phyloP scores from a whole-genome alignment of 495 filamentous ascomycete genomes.

The Aspergillus cavernicola region DNA sequence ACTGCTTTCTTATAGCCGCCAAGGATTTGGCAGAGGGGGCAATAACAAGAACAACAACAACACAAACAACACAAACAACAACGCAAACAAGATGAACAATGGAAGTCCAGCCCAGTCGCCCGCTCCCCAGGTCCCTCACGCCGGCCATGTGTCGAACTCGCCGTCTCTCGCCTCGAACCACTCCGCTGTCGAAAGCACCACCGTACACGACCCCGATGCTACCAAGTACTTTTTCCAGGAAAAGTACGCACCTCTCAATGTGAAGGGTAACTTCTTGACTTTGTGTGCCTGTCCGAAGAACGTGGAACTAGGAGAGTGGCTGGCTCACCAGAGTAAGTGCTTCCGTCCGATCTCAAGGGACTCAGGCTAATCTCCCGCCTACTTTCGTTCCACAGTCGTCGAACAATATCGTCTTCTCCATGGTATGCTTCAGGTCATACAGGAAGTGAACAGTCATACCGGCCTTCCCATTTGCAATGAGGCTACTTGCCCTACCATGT shows the following conservation, averaged over 20 bases:
- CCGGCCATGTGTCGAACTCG: constrained; percentile 55
- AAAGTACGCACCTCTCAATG: constrained; percentile 77
- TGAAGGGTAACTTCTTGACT: constrained; percentile 95
- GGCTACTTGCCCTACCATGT: constrained; percentile 83
- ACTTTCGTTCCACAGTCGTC: constrained; percentile 55
- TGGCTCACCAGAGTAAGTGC: constrained; percentile 82
- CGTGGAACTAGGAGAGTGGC: constrained; percentile 88
- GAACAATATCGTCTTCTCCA: constrained; percentile 86
- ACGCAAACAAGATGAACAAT: constrained; percentile 45
- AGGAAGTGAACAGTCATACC: constrained; percentile 67
- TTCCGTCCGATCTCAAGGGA: not conserved
- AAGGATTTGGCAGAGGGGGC: constrained; percentile 49
- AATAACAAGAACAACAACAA: constrained; percentile 51
- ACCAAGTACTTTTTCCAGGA: constrained; percentile 72
- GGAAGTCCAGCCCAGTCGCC: constrained; percentile 45
- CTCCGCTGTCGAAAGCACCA: constrained; percentile 43
- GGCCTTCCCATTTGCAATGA: constrained; percentile 76
- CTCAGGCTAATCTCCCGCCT: constrained; percentile 17
- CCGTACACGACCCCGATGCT: constrained; percentile 52
- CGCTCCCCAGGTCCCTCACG: constrained; percentile 47
- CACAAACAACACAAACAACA: no score
- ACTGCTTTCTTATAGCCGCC: constrained; percentile 34
- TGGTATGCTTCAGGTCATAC: constrained; percentile 77
- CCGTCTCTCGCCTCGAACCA: constrained; percentile 51
- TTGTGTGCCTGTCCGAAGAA: constrained; percentile 83